Base-by-base conservation (phyloP, 192 early-diverging fungal genomes). In the Gonapodya sp. region DNA sequence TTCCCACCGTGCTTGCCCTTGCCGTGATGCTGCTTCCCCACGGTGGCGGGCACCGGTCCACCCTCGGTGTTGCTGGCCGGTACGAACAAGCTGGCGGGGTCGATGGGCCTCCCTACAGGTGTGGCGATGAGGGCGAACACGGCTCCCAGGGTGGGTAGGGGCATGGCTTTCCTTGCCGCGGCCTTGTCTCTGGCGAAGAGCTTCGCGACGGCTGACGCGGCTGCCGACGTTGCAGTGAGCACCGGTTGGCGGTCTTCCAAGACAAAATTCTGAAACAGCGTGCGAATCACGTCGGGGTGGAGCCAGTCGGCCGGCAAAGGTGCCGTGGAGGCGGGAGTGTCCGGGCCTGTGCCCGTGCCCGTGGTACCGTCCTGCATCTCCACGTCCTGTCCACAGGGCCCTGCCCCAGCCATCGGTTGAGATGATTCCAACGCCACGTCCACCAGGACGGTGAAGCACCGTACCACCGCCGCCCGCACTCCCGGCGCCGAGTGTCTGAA, bases 231-330 rank as follows among this genome's bases (percentile, higher is more conserved):
- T 36, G 37, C 36, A 30, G 18, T 64, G 31, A 80, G 36, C 32
- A 81, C 79, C 34, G 36, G 34, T 34, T 73, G 35, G 31, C 85
- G 79, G 64, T 96, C 94, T 83, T 99, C 98, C 0, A 99, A 88
- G 37, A 99, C 84, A 77, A 98, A 84, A 83, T 98, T 98, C 84
- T 99, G 97, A 83, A 94, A 95, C 14, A 95, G 86, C 35, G 96
- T 88, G 1, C 93, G 89, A 46, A 96, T 83, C 1, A 95, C 88
- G 36, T 87, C 88, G 1, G 79, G 36, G 31, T 79, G 89, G 84
- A 84, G 91, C 95, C 46, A 94, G 88, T 89, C 30, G 2, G 75
- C 75, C 75, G 34, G 64, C 16, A 30, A 72, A 30, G 16, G 64
- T n/a, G n/a, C n/a, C n/a, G n/a, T n/a, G n/a, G n/a, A n/a, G n/a